phyloP scores from a whole-genome alignment of 1,284 basidiomycete genomes.

The Melampsora occidentalis region DNA sequence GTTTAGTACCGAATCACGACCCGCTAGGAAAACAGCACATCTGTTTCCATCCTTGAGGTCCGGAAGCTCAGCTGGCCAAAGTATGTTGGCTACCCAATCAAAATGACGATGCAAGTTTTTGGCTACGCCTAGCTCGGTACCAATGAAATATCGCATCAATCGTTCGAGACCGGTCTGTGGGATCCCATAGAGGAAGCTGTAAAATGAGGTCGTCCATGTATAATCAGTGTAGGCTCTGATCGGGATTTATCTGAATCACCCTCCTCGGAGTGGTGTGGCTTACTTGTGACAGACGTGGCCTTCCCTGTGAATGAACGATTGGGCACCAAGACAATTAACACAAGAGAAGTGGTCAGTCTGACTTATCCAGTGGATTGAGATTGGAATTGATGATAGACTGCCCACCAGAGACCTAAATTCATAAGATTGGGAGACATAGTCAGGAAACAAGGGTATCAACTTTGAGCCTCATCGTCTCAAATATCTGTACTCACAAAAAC shows the following conservation, averaged over 20 bases:
- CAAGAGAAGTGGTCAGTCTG: conserved; percentile 1
- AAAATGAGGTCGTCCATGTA: not conserved
- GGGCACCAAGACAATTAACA: conserved; percentile 46
- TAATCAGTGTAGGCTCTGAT: not conserved
- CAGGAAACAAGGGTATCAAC: not conserved
- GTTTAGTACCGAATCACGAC: conserved; percentile 49
- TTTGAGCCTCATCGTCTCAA: not conserved
- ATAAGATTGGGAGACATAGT: not conserved
- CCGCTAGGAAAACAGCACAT: conserved; percentile 48
- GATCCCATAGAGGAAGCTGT: conserved; percentile 35
- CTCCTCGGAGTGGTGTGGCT: not conserved
- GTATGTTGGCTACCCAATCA: conserved; percentile 46
- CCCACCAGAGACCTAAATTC: conserved; percentile 28
- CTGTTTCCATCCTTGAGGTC: conserved; percentile 44
- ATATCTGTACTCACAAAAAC: conserved; percentile 48
- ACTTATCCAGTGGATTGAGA: no score
- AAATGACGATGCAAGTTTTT: conserved; percentile 32
- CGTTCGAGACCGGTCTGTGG: conserved; percentile 30
- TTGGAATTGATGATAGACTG: conserved; percentile 31
- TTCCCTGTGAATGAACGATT: conserved; percentile 17
- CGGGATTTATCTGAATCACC: no score
- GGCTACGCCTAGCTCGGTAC: conserved; percentile 34
- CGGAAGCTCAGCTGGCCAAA: conserved; percentile 51
- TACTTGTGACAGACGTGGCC: conserved; percentile 40
- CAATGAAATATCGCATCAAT: conserved; percentile 35